These are phyloP conservation scores for Cornus kousa DNA, from an alignment of 148 eudicot genomes.

Conservation along the genomic window DNA sequence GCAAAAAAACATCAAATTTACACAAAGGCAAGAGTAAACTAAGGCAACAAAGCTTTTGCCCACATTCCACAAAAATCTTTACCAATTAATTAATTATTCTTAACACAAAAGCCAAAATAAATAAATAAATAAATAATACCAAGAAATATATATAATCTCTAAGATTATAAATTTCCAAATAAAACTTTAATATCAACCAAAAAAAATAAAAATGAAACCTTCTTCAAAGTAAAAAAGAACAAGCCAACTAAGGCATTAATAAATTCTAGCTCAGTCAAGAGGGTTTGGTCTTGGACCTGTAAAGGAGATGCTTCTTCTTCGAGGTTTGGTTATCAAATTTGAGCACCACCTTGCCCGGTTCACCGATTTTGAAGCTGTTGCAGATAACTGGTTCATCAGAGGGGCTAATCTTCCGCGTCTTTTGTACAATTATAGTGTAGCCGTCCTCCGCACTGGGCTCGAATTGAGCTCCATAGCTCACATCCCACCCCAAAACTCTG, in stretches of 20 bases:
- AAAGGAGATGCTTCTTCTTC: constrained; percentile 35
- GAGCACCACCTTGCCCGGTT: constrained; percentile 30
- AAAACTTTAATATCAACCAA: background rate
- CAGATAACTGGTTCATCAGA: constrained; percentile 20
- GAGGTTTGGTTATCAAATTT: constrained; percentile 29
- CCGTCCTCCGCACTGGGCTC: constrained; percentile 27
- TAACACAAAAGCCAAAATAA: background rate
- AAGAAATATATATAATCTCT: background rate
- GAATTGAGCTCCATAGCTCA: constrained; percentile 35
- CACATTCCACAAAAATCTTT: too few relatives aligned
- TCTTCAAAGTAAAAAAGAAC: background rate
- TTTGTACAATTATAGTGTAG: constrained; percentile 34
- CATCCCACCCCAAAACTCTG: constrained; percentile 40
- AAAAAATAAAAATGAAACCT: too few relatives aligned
- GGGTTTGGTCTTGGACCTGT: constrained; percentile 26
- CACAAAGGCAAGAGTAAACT: too few relatives aligned
- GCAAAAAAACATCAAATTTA: too few relatives aligned
- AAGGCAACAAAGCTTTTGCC: too few relatives aligned
- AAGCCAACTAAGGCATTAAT: background rate
- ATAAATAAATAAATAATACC: background rate
- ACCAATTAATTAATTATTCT: too few relatives aligned
- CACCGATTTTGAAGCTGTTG: constrained; percentile 25
- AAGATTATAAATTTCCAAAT: background rate
- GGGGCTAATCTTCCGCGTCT: constrained; percentile 13
- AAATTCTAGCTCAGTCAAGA: background rate